Evolutionary conservation across 306 rosid genomes (phyloP).

Genomic region (peach (Prunus persica)): DNA sequence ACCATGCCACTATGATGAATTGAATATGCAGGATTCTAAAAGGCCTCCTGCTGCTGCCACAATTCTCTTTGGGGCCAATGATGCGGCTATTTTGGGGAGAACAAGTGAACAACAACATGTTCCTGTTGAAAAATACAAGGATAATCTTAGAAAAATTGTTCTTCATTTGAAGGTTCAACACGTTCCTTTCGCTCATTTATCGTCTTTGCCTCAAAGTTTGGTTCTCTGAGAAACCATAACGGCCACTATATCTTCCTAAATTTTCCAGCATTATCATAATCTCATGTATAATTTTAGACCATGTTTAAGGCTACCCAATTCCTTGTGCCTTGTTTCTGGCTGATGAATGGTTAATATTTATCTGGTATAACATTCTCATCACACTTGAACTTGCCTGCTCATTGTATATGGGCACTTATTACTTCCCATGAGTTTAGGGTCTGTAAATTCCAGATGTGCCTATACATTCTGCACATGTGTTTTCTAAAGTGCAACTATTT

Average conservation of each 20-base stretch:
- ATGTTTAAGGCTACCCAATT: not conserved
- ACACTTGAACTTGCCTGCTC: not conserved
- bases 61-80: conserved; percentile 93
- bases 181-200: not conserved
- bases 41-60: conserved; percentile 66
- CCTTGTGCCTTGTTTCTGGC: not conserved
- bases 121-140: conserved; percentile 70
- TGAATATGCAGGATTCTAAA: conserved; percentile 42
- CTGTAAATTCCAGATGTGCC: not conserved
- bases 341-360: not conserved
- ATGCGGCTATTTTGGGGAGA: conserved; percentile 74
- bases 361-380: not conserved
- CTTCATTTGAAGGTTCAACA: conserved; percentile 66
- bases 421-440: not conserved
- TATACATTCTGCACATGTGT: not conserved
- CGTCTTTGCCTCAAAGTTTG: not conserved
- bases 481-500: not conserved
- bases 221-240: not conserved
- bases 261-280: not conserved
- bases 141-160: conserved; percentile 62
- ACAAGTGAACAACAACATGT: conserved; percentile 69
- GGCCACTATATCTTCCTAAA: not conserved
- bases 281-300: not conserved
- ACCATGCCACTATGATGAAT: not conserved
- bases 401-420: not conserved